Conservation (phyloP, 2,329 filamentous ascomycete genomes). For the Gaeumannomyces tritici region DNA sequence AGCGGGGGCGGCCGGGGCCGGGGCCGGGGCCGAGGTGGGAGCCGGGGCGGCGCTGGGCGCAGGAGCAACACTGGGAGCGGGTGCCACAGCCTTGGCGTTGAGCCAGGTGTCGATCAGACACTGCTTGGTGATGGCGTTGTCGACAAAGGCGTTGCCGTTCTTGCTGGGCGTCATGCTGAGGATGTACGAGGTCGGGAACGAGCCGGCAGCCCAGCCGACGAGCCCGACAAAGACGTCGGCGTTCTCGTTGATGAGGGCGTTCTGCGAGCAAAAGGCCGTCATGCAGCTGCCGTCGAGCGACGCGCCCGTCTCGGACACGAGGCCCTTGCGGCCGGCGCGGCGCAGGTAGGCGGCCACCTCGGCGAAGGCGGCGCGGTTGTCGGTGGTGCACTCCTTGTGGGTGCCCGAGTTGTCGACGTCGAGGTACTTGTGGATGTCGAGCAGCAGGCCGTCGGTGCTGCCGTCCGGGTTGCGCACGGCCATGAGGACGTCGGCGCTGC, state of each 20-base stretch:
- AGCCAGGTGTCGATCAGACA: conserved; percentile 10
- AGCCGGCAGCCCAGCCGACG: conserved; percentile 18
- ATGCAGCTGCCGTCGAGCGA: conserved; percentile 23
- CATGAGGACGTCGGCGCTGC: conserved; percentile 39
- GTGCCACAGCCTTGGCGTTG: not conserved
- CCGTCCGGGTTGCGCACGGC: conserved; percentile 50
- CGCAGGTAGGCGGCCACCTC: conserved; percentile 24
- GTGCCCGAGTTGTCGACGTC: conserved; percentile 48
- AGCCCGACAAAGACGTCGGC: conserved; percentile 18
- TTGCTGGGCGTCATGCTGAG: conserved; percentile 17
- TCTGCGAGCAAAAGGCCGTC: conserved; percentile 19
- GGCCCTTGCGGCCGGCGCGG: conserved; percentile 19
- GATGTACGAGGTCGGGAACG: conserved; percentile 15
- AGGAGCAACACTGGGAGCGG: not conserved
- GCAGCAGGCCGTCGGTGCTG: conserved; percentile 41
- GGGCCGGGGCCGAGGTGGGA: not conserved
- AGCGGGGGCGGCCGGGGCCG: no score
- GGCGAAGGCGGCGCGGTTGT: conserved; percentile 25
- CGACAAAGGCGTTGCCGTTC: conserved; percentile 13
- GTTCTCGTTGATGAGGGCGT: conserved; percentile 22
- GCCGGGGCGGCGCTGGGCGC: not conserved
- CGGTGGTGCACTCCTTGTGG: conserved; percentile 38
- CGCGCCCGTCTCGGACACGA: conserved; percentile 26
- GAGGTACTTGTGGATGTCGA: conserved; percentile 54
- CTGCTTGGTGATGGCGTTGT: conserved; percentile 10